Conservation (phyloP, 768 basidiomycete genomes). For the Myochromella boudieri region DNA sequence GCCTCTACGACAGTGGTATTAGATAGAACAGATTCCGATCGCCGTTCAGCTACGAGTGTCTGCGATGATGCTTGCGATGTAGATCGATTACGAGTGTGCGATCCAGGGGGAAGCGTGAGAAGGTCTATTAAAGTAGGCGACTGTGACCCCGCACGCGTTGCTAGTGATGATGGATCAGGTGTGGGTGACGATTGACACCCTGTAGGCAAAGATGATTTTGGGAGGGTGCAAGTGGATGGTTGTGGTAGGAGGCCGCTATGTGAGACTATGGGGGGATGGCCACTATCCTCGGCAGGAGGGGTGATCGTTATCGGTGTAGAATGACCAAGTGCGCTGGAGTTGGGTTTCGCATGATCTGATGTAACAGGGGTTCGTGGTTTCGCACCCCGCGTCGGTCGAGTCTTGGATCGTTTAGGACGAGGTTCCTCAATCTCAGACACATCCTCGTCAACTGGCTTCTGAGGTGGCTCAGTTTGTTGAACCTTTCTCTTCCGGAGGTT, state of each 20-base stretch:
- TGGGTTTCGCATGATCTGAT: conserved; percentile 8
- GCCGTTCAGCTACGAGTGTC: conserved; percentile 28
- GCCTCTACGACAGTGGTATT: conserved; percentile 35
- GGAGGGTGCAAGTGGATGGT: neutral
- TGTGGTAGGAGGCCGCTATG: neutral
- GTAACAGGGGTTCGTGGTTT: conserved; percentile 5
- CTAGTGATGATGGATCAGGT: conserved; percentile 13
- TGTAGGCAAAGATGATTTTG: neutral
- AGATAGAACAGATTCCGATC: conserved; percentile 40
- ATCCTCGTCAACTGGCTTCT: conserved; percentile 23
- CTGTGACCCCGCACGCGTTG: conserved; percentile 8
- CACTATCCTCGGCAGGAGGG: conserved; percentile 3
- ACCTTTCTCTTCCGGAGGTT: conserved; percentile 35
- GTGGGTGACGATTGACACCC: conserved; percentile 6
- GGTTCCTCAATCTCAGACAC: conserved; percentile 27
- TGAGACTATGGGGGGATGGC: neutral
- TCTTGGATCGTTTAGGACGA: conserved; percentile 26
- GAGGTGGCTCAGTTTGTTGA: conserved; percentile 22
- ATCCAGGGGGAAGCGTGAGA: conserved; percentile 12
- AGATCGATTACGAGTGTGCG: conserved; percentile 37
- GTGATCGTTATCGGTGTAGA: neutral
- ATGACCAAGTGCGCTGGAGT: neutral
- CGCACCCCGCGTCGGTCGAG: conserved; percentile 9
- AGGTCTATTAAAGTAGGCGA: too few species aligned
- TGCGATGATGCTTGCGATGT: conserved; percentile 38